Percentiles rank a stretch among this genome's conserved stretches.
Evolutionary conservation across 306 rosid species (phyloP).

Genomic region (Luffa aegyptiaca): DNA sequence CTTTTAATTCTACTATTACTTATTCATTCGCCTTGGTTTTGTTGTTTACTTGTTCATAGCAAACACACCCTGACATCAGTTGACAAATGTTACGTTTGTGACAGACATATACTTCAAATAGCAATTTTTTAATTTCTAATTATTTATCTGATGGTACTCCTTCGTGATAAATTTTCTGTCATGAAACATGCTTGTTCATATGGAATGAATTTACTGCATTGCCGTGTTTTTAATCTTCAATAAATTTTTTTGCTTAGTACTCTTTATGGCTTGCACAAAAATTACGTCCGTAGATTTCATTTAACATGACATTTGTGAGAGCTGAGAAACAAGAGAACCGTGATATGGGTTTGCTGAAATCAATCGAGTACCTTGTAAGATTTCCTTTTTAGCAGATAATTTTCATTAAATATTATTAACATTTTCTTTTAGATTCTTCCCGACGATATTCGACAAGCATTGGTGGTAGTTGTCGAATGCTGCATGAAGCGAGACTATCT

Average conservation of each 20-base stretch:
- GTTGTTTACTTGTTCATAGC: background rate
- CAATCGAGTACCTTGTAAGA: background rate
- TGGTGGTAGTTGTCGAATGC: conserved; percentile 72
- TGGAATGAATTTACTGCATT: background rate
- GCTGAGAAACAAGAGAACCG: background rate
- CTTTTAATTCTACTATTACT: background rate
- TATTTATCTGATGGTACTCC: background rate
- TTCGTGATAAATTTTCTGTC: background rate
- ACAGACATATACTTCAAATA: background rate
- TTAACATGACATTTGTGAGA: background rate
- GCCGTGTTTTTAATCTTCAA: background rate
- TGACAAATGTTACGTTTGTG: background rate
- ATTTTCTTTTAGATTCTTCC: conserved; percentile 60
- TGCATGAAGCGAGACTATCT: conserved; percentile 92
- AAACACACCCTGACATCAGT: background rate
- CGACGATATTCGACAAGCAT: conserved; percentile 78
- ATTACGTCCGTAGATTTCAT: background rate
- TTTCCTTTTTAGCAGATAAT: background rate
- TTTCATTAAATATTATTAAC: background rate
- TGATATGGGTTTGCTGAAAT: background rate
- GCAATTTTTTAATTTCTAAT: background rate
- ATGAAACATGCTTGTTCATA: background rate
- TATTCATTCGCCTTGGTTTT: background rate
- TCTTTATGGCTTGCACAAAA: background rate
- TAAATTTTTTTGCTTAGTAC: background rate